A percentile compares a stretch with the other conserved stretches of the same genome.
Evolutionary conservation across 1,139 yeast species (phyloP).

Genomic region (Arxiozyma bovina): DNA sequence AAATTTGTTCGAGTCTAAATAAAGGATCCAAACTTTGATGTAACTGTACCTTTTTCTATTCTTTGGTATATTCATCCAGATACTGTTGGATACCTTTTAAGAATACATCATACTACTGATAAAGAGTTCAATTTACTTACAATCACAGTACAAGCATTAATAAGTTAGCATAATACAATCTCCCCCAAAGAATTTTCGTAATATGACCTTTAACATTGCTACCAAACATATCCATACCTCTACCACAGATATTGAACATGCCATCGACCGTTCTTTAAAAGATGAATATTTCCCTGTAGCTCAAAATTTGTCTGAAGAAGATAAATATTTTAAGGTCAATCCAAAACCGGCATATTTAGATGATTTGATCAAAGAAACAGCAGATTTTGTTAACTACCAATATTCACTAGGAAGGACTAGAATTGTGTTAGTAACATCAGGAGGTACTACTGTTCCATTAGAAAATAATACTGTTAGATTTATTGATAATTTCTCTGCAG

Average conservation of each 20-base stretch:
- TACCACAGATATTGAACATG: slow-evolving; percentile 59
- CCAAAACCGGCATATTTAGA: slow-evolving; percentile 66
- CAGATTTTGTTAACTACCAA: slow-evolving; percentile 47
- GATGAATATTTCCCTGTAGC: slow-evolving; percentile 64
- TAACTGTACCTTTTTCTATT: neutral
- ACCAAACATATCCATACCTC: slow-evolving; percentile 43
- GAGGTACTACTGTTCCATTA: slow-evolving; percentile 97
- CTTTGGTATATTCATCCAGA: neutral
- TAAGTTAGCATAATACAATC: neutral
- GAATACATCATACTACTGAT: too few relatives aligned
- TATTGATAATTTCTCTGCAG: slow-evolving; percentile 94
- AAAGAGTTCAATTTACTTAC: too few relatives aligned
- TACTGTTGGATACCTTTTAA: neutral
- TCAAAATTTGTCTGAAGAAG: slow-evolving; percentile 45
- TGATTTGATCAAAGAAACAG: slow-evolving; percentile 48
- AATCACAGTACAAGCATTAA: too few relatives aligned
- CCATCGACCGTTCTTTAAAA: slow-evolving; percentile 69
- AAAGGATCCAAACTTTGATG: too few relatives aligned
- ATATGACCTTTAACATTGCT: neutral
- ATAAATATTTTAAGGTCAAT: slow-evolving; percentile 59
- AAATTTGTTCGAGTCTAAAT: neutral
- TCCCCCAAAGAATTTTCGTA: neutral
- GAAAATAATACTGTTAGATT: slow-evolving; percentile 94
- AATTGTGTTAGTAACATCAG: slow-evolving; percentile 81
- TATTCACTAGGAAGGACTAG: slow-evolving; percentile 40